Conservation (phyloP, 805 yeast genomes). For the Suhomyces vadensis region DNA sequence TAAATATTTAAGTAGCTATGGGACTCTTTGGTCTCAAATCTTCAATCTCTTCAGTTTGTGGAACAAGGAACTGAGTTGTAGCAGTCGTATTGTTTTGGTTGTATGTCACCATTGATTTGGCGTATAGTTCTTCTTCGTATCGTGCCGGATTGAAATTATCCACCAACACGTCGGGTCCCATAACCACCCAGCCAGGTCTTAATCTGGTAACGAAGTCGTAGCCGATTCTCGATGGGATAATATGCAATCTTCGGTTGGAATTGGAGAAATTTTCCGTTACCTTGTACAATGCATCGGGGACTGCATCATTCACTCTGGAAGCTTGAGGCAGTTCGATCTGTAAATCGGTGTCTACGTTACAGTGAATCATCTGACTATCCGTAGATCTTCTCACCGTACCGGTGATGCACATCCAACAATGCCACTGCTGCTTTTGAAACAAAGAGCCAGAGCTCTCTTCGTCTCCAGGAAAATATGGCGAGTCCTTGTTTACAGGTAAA, state of each 20-base stretch:
- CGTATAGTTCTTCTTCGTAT: constrained; percentile 33
- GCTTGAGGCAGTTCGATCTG: constrained; percentile 53
- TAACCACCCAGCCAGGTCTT: constrained; percentile 89
- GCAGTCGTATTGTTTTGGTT: constrained; percentile 17
- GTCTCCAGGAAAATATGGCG: constrained; percentile 65
- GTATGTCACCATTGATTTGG: constrained; percentile 31
- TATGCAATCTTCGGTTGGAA: constrained; percentile 79
- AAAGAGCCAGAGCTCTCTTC: constrained; percentile 36
- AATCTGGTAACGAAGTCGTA: constrained; percentile 59
- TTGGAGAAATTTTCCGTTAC: constrained; percentile 88
- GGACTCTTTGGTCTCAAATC: constrained; percentile 85
- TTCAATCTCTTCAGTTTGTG: constrained; percentile 73
- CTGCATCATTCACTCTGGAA: constrained; percentile 23
- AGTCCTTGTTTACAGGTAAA: constrained; percentile 64
- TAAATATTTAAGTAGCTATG: constrained; percentile 3
- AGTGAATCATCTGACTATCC: constrained; percentile 83
- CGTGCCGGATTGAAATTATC: constrained; percentile 56
- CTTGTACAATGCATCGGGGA: constrained; percentile 72
- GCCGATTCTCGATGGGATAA: constrained; percentile 74
- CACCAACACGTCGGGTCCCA: constrained; percentile 79
- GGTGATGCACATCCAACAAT: constrained; percentile 96
- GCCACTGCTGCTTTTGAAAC: constrained; percentile 83
- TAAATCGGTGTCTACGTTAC: constrained; percentile 89
- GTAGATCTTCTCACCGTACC: constrained; percentile 88
- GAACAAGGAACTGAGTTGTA: constrained; percentile 51